Base-by-base conservation (phyloP, 1,139 yeast genomes). In the Oligophagozyma castellii region DNA sequence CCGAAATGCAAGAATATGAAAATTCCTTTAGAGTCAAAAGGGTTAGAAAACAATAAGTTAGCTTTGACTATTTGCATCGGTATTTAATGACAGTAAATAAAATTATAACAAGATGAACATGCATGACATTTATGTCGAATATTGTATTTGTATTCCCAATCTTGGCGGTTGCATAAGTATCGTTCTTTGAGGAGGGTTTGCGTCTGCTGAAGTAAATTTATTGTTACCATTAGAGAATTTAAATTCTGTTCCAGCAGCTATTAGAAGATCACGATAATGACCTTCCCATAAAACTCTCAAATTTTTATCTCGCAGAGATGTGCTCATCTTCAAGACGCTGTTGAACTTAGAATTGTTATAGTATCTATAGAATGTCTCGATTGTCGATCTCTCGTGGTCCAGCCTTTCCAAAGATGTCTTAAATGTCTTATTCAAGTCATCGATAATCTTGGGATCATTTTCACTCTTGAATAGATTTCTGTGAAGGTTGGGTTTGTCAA, bases 211-310 rank as follows among this genome's bases (percentile, higher is more conserved):
- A n/a, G 13, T n/a, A 8, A 24, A 14, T 16, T 22, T 22, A 13
- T 10, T 16, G 29, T 22, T 18, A 18, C 29, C 4, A 28, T 12
- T 19, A 29, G 34, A 19, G 24, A 26, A 22, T 23, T 34, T 26
- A 10, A 51, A 29, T 29, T 67, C 70, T 3, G 74, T 64, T 1
- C 96, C 96, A 1, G 89, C 68, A 30, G 84, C 73, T 4, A 86
- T 63, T 30, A 89, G 52, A 44, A 89, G 77, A 29, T 83, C 93
- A 44, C 78, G 73, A 44, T 70, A 70, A 38, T 80, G 66, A 0
- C 96, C 95, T 46, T 81, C 95, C 95, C 96, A 89, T 22, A 81
- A 55, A 4, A 84, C 32, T 35, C 71, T 73, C 5, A 80, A 44
- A 35, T 70, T 63, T 38, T 63, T 66, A 34, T 74, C 78, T 28